These are phyloP conservation scores for Heterobasidion parviporum DNA, from an alignment of 1,284 basidiomycete genomes.

Conservation along the genomic window DNA sequence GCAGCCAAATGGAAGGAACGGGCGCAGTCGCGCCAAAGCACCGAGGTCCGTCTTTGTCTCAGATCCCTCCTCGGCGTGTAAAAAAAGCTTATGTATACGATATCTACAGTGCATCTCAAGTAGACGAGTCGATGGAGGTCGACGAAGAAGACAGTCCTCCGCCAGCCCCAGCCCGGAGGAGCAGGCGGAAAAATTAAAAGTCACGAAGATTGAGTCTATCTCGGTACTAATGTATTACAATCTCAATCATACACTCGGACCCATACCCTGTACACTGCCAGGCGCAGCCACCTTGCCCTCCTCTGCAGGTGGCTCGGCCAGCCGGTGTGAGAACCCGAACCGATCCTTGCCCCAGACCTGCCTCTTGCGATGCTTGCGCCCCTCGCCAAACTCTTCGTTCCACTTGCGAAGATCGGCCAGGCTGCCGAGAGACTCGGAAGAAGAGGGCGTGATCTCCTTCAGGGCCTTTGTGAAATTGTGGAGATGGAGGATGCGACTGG, in stretches of 20 bases:
- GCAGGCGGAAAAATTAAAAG: slow-evolving; percentile 5
- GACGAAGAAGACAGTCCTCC: slow-evolving; percentile 29
- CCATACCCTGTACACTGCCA: slow-evolving; percentile 2
- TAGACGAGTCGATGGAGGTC: slow-evolving; percentile 21
- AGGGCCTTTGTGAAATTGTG: slow-evolving; percentile 78
- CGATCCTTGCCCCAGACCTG: slow-evolving; percentile 68
- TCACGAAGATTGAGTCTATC: no score
- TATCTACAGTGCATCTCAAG: neutral
- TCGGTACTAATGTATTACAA: slow-evolving; percentile 3
- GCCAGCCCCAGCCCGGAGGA: slow-evolving; percentile 16
- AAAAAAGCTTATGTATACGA: neutral
- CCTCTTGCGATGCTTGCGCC: slow-evolving; percentile 49
- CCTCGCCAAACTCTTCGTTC: slow-evolving; percentile 90
- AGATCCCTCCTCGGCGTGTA: neutral
- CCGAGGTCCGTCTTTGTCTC: slow-evolving; percentile 3
- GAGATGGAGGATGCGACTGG: slow-evolving; percentile 11
- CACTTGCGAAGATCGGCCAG: slow-evolving; percentile 80
- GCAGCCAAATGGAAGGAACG: slow-evolving; percentile 13
- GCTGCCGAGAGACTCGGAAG: slow-evolving; percentile 73
- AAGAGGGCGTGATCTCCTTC: slow-evolving; percentile 80
- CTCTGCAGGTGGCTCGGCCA: slow-evolving; percentile 18
- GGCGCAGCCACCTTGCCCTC: slow-evolving; percentile 33
- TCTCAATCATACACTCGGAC: slow-evolving; percentile 2
- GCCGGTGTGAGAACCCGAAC: slow-evolving; percentile 59
- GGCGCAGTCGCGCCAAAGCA: slow-evolving; percentile 8